Percentiles rank a stretch among this genome's conserved stretches.
Evolutionary conservation across 2,329 filamentous ascomycete species (phyloP).

Genomic region (Apiospora rasikravindrae): DNA sequence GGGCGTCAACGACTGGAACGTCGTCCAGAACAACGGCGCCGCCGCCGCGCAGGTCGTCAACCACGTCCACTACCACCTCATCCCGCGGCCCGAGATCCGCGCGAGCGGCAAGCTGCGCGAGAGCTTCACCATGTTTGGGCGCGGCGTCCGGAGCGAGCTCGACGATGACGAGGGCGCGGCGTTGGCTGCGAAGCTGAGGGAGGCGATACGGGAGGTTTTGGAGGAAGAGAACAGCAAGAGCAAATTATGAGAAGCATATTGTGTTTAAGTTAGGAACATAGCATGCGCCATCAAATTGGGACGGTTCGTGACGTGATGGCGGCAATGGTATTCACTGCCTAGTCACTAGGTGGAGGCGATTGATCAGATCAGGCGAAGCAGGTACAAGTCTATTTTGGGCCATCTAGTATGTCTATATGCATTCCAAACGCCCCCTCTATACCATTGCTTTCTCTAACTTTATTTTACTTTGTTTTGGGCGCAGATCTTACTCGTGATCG

Average conservation of each 20-base stretch:
- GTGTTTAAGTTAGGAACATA: background rate
- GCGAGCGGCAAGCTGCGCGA: conserved; percentile 58
- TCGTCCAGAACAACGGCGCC: conserved; percentile 94
- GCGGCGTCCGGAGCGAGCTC: conserved; percentile 73
- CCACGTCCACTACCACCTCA: conserved; percentile 94
- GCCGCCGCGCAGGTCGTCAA: conserved; percentile 91
- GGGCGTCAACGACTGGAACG: conserved; percentile 86
- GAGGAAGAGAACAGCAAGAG: conserved; percentile 42
- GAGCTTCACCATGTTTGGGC: conserved; percentile 84
- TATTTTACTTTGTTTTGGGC: background rate
- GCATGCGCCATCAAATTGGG: background rate
- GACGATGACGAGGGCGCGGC: conserved; percentile 73
- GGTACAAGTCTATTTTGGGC: background rate
- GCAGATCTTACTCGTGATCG: conserved; percentile 69
- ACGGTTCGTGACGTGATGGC: background rate
- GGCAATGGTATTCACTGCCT: background rate
- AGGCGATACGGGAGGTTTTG: conserved; percentile 54
- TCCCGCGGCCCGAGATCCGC: conserved; percentile 76
- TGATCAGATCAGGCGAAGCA: background rate
- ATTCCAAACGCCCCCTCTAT: conserved; percentile 1
- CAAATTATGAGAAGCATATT: background rate
- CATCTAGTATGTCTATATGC: conserved; percentile 7
- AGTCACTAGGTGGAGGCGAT: background rate
- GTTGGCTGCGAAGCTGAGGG: conserved; percentile 62
- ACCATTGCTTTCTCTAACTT: background rate